Base-by-base conservation (phyloP, 2,329 filamentous ascomycete species). In the Penicillium corylophilum region DNA sequence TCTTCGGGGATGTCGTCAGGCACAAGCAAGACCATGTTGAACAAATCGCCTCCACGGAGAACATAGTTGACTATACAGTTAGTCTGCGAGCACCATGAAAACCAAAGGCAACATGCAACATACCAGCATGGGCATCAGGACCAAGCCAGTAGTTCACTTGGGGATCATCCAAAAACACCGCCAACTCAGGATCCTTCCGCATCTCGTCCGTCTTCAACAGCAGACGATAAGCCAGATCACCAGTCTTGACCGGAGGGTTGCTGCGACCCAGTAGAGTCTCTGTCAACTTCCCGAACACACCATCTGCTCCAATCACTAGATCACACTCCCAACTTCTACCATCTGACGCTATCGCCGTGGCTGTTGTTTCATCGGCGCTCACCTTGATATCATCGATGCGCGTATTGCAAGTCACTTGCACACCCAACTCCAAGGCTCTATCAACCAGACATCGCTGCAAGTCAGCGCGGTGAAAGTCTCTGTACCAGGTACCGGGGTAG, bases 1-100 rank as follows among this genome's bases (percentile, higher is more conserved):
- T 77, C 77, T 5, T 76, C 71, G 0, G 82, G 81, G 0, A 87
- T 71, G 56, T 87, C 79, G 57, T 88, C 85, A 0, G 86, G 85
- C 1, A 82, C 79, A 0, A 87, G 72, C 0, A 88, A 70, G 0
- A 88, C 85, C 26, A 88, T 77, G 28, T 67, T 67, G 31, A 67
- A 67, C 1, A 66, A 46, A 15, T 66, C 56, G 0, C 83, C 83
- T 0, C 72, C 77, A 0, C 82, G 76, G 46, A 88, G 68, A 0
- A 83, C 82, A 64, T 88, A 88, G 0, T 78, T 80, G 0, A 83
- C 80, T 59, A 10, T 16, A 26, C 5, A 28, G 35, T 57, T 46
- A 59, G 44, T 10, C 1, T 44, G 8, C 8, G 8, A 33, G 7
- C 10, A 43, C 0, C 2, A 12, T 2, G 5, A 10, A 16, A 3